Evolutionary conservation across 305 asterid species (phyloP), one percentile per base, ranked within the genome.

Genomic region (Plantago rigida): DNA sequence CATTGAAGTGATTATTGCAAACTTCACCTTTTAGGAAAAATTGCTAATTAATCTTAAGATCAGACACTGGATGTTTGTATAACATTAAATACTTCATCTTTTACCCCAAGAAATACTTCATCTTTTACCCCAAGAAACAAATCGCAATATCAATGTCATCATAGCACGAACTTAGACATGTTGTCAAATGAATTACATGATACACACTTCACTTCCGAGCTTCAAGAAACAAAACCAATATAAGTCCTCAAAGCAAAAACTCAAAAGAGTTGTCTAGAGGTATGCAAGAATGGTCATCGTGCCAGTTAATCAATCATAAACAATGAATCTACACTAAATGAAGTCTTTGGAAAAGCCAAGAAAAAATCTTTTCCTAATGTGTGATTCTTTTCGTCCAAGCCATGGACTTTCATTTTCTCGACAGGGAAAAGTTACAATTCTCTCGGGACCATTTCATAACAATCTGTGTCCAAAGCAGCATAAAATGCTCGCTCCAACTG

Each of bases 181-280:
- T 41, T 41, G 13, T 41, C 10, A 9, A 41, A 9, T 8, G 10
- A 41, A 41, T 41, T 41, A 9, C 10, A 41, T 9, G 0, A 41
- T 41, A 41, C 12, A 41, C 13, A 9, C 12, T 41, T 9, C 46
- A 41, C 13, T 41, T 41, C 10, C 13, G 13, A 41, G 10, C 2
- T 9, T 41, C 12, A 41, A 41, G 13, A 41, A 10, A 41, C 46
- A 11, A 19, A 51, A 51, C 11, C 56, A 69, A 17, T 26, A 51
- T 39, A 6, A 55, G 36, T 11, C 59, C 42, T 39, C 3, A 15
- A 17, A 31, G 68, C 66, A 59, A 2, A 52, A 29, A 48, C 51
- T 19, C 13, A 31, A 34, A 17, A 52, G 47, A 41, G 2, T 41
- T 5, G 41, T 29, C 39, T 58, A 24, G 26, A 41, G 9, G 46